Conservation (phyloP, 176 grass and related monocot species). For the Thalia dealbata region DNA sequence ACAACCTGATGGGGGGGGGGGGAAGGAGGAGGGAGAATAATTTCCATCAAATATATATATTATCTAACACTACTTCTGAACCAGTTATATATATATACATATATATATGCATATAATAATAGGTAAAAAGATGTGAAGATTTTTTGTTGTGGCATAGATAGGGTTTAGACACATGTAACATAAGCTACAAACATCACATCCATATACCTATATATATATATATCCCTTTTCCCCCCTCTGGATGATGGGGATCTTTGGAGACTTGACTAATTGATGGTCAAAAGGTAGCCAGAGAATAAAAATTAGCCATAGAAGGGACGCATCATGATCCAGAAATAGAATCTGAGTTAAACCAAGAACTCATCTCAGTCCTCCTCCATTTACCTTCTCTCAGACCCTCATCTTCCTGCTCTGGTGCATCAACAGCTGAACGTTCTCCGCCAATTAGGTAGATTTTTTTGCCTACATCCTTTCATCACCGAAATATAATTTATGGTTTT, state of each 20-base stretch:
- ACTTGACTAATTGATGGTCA: neutral
- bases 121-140: neutral
- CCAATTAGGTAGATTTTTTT: too few species aligned
- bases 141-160: neutral
- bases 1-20: neutral
- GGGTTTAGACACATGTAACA: neutral
- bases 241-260: neutral
- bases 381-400: too few species aligned
- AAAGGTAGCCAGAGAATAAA: neutral
- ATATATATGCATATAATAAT: neutral
- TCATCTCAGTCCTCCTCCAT: too few species aligned
- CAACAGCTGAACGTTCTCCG: too few species aligned
- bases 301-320: neutral
- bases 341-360: too few species aligned
- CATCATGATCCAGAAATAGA: neutral
- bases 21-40: neutral
- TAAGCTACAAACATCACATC: neutral
- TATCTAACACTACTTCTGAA: neutral
- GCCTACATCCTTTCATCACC: too few species aligned
- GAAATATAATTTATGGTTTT: too few species aligned
- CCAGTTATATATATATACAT: neutral
- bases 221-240: too few species aligned
- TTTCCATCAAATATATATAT: neutral
- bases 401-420: too few species aligned
- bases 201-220: too few species aligned